phyloP scores from a whole-genome alignment of 176 grass and related monocot genomes.

The Paspalum vaginatum region DNA sequence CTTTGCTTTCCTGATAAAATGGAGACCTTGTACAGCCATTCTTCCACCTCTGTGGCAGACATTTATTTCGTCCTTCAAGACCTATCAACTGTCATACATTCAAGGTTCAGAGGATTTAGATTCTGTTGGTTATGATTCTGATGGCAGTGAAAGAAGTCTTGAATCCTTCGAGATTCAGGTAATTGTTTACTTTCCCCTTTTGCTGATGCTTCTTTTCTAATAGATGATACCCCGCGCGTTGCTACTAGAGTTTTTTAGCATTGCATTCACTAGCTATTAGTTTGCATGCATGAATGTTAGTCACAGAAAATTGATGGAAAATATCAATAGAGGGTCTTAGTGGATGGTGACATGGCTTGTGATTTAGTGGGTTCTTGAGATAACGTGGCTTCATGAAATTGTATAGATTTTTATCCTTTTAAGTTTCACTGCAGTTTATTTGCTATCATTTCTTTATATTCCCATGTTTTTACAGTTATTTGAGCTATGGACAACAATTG shows the following conservation, averaged over 20 bases:
- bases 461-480: slow-evolving; percentile 69
- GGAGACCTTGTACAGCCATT: slow-evolving; percentile 55
- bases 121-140: slow-evolving; percentile 82
- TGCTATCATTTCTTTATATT: slow-evolving; percentile 18
- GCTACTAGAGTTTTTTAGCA: no score
- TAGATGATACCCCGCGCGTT: no score
- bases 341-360: no score
- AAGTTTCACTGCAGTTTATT: slow-evolving; percentile 22
- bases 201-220: not conserved
- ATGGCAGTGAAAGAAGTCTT: slow-evolving; percentile 86
- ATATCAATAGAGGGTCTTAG: no score
- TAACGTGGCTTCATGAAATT: no score
- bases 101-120: slow-evolving; percentile 67
- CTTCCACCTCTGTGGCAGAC: slow-evolving; percentile 90
- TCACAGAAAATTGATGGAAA: no score
- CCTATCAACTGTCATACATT: slow-evolving; percentile 81
- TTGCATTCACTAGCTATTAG: no score
- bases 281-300: no score
- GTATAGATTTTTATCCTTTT: not conserved
- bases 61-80: slow-evolving; percentile 74
- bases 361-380: no score
- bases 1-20: slow-evolving; percentile 30
- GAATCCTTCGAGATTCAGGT: slow-evolving; percentile 94
- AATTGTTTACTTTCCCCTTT: slow-evolving; percentile 29
- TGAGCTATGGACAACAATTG: slow-evolving; percentile 90